Base-by-base conservation (phyloP, 2,329 filamentous ascomycete genomes). In the Simplicillium aogashimaense region DNA sequence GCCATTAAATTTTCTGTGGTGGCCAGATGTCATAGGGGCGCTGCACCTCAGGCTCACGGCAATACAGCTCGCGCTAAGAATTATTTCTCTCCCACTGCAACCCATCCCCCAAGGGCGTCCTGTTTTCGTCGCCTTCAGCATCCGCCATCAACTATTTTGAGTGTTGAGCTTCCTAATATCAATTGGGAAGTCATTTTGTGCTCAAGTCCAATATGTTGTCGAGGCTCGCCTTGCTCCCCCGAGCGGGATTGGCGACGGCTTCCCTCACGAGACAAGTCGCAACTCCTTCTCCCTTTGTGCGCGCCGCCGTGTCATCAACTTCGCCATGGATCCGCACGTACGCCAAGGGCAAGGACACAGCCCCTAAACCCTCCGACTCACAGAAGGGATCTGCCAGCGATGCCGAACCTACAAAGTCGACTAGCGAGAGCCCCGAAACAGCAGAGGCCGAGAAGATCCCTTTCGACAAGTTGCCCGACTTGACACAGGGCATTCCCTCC, bases 401-500 rank as follows among this genome's bases (percentile, higher is more conserved):
- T 7, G 32, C 53, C 30, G 53, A 58, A 29, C 34, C 49, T 28
- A 34, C 38, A 29, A 5, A 25, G 20, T 25, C 20, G 20, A 25
- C 20, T 9, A 32, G 30, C 32, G 31, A 44, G 39, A n/a, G 16
- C 25, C 41, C 43, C 5, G 55, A 55, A 36, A 61, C 67, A 38
- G 52, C 55, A 39, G 61, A 66, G 37, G 52, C 55, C 38, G 61
- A 66, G 38, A 51, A 65, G 43, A 65, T 72, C 49, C 69, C 78
- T 17, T 69, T 76, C 39, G 74, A 81, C 53, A 81, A 86, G 39
- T 76, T 95, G 11, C 90, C 90, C 39, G 89, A 97, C 57, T 72
- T 97, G 35, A 92, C 87, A n/a, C 82, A 90, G 55, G 90, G 90
- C 47, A 94, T 97, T 46, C 90, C 90, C 0, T 95, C 89, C 2